phyloP scores from a whole-genome alignment of 1,139 yeast species.

The Meyerozyma sp. region DNA sequence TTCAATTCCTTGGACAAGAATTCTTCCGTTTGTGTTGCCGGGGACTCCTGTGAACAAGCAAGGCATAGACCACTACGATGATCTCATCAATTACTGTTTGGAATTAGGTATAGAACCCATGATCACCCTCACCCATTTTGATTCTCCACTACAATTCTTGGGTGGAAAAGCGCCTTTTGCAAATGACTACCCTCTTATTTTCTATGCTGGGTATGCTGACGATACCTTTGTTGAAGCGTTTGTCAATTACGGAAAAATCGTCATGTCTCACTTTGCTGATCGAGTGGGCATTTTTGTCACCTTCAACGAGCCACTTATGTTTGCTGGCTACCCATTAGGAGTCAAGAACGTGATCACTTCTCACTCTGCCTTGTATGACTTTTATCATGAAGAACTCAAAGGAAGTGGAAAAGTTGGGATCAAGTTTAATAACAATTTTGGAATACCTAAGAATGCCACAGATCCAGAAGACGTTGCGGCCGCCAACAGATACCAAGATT shows the following conservation, averaged over 20 bases:
- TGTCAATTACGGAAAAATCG: conserved; percentile 24
- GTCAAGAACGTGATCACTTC: conserved; percentile 24
- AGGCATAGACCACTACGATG: conserved; percentile 30
- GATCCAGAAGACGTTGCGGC: conserved; percentile 17
- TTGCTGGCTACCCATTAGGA: conserved; percentile 13
- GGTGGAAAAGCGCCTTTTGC: conserved; percentile 5
- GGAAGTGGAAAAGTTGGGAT: conserved; percentile 21
- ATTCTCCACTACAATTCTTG: conserved; percentile 21
- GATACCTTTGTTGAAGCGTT: conserved; percentile 24
- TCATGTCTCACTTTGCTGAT: conserved; percentile 26
- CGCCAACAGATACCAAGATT: conserved; percentile 20
- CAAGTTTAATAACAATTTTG: conserved; percentile 15
- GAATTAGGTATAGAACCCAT: conserved; percentile 25
- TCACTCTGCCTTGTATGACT: conserved; percentile 21
- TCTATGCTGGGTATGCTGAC: conserved; percentile 20
- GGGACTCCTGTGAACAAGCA: conserved; percentile 25
- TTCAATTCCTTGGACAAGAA: conserved; percentile 31
- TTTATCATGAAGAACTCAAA: conserved; percentile 22
- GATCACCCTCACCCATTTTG: conserved; percentile 31
- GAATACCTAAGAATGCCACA: conserved; percentile 14
- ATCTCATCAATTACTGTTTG: conserved; percentile 23
- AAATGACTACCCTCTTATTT: conserved; percentile 6
- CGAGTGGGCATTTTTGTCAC: conserved; percentile 29
- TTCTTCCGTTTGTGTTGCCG: conserved; percentile 22
- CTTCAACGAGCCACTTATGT: conserved; percentile 27